Base-by-base conservation (phyloP, 164 flowering plant species). In the Akebia trifoliata region DNA sequence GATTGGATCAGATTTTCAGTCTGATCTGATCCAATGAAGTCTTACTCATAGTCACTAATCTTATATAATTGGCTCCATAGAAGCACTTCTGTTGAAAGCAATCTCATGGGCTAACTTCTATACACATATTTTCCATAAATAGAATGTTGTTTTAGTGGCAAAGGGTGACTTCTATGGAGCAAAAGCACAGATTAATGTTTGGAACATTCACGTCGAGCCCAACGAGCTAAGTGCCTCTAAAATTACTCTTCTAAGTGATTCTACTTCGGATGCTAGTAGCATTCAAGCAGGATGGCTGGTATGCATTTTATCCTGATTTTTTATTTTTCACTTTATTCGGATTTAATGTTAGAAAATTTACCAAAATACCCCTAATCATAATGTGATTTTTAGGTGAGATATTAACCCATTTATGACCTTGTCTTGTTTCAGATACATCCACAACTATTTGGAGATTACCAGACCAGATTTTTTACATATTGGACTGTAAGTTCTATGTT, bases 401-500 rank as follows among this genome's bases (percentile, higher is more conserved):
- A n/a, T n/a, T n/a, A n/a, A n/a, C n/a, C n/a, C n/a, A n/a, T n/a
- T n/a, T n/a, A n/a, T n/a, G n/a, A n/a, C n/a, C n/a, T n/a, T n/a
- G n/a, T n/a, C n/a, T n/a, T n/a, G n/a, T 57, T 28, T 26, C 63
- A 70, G 74, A 67, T 70, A 24, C n/a, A 40, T 25, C 70, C 67
- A 37, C 21, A 18, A 15, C 31, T 57, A 1, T 57, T 45, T 48
- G 44, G 51, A 1, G 74, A 70, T 35, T 28, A 8, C 29, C 7
- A 22, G 31, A 65, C 67, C 20, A 36, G 70, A 15, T 44, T 66
- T 46, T 70, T 60, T 57, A 34, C 42, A 30, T 65, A 44, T 40
- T 70, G 70, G 74, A 61, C 66, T 6, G 70, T 70, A 28, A 54
- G 66, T 54, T 43, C 43, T 14, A 3, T 42, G 21, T 42, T 42